Conservation (phyloP, 768 basidiomycete species). For the Auriscalpium vulgare region DNA sequence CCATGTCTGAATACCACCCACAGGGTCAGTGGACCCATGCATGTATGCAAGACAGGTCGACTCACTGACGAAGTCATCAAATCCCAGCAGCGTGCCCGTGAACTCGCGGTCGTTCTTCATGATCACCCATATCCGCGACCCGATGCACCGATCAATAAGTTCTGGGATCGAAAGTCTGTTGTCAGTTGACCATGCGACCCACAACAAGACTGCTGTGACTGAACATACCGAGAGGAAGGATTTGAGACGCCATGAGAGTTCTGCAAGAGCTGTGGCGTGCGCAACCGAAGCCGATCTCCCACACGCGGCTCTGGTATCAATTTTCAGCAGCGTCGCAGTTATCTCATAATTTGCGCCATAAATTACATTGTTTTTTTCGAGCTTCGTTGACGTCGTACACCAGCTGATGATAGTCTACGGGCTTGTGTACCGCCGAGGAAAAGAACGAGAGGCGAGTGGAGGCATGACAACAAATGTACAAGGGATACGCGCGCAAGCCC, state of each 20-base stretch:
- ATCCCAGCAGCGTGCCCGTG: slow-evolving; percentile 88
- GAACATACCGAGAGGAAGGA: slow-evolving; percentile 76
- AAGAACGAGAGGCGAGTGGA: background rate
- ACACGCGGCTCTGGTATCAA: background rate
- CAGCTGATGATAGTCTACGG: slow-evolving; percentile 10
- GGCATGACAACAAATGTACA: slow-evolving; percentile 3
- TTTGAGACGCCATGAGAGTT: slow-evolving; percentile 76
- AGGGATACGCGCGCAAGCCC: background rate
- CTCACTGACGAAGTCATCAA: slow-evolving; percentile 99
- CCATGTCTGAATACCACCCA: slow-evolving; percentile 56
- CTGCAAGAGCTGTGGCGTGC: background rate
- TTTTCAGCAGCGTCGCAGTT: background rate
- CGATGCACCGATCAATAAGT: slow-evolving; percentile 95
- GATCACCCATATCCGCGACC: slow-evolving; percentile 94
- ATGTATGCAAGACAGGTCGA: slow-evolving; percentile 21
- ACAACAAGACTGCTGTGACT: background rate
- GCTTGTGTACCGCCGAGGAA: slow-evolving; percentile 9
- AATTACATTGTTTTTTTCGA: slow-evolving; percentile 7
- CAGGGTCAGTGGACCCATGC: background rate
- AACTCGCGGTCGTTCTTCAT: slow-evolving; percentile 99
- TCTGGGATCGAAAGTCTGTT: slow-evolving; percentile 37
- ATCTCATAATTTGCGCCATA: background rate
- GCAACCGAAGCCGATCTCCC: background rate
- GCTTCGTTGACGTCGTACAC: slow-evolving; percentile 2
- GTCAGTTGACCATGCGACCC: background rate